Base-by-base conservation (phyloP, 371 early-diverging fungal genomes). In the Lichtheimia ornata region DNA sequence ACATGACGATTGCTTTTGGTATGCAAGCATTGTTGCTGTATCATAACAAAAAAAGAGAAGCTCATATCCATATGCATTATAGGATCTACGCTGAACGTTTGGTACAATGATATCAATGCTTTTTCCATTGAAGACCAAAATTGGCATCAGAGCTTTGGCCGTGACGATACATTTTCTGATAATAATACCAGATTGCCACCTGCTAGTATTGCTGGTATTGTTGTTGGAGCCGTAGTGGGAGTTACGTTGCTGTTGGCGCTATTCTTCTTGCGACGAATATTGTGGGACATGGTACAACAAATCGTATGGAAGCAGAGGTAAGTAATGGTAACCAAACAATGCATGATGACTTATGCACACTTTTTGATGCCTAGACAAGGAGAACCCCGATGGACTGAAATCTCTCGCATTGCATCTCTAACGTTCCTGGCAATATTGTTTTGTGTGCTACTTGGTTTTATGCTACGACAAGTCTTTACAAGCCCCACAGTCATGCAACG, bases 31-130 rank as follows among this genome's bases (percentile, higher is more conserved):
- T 47, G 17, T 4, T 17, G 1, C 17, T 5, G 18, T 4, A 22
- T 14, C 17, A 72, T 64, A 20, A 9, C 30, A 7, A 1, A 24
- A 1, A 11, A 24, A 4, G 22, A 18, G n/a, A n/a, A n/a, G 52
- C 52, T 52, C 2, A 24, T 6, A 22, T n/a, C n/a, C n/a, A n/a
- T n/a, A 55, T 25, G 15, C 30, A n/a, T 45, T 59, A 14, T 51
- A 78, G 79, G 79, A 35, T 51, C 59, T 22, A 67, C 76, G 41
- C 56, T 66, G 5, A 77, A 73, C 44, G 56, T 60, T 6, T 73
- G 71, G 40, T 77, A 75, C 55, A 80, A 77, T 58, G 81, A 80
- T 56, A 68, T 80, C 43, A 80, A 80, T 53, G 66, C 70, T 6
- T 62, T 70, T 20, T 65, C 69, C 40, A 7, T 73, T 15, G 42